Percentiles rank a stretch among this genome's conserved stretches.
Conservation (phyloP, 768 basidiomycete genomes). For the Kwoniella europaea region DNA sequence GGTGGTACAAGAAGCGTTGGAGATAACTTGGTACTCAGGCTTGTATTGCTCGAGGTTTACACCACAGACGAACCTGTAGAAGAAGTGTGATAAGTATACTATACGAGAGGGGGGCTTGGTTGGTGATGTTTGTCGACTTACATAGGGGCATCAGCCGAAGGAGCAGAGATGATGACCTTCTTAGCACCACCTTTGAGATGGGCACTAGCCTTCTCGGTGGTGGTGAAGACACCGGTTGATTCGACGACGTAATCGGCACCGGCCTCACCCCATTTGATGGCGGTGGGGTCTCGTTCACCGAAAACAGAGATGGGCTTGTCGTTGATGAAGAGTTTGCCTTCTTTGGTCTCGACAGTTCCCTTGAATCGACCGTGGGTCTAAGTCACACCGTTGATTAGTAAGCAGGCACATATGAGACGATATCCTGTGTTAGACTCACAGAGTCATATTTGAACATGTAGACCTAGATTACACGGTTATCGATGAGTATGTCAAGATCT, state of each 20-base stretch:
- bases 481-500: background rate
- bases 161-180: constrained; percentile 99
- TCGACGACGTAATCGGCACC: constrained; percentile 95
- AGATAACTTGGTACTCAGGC: constrained; percentile 83
- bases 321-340: constrained; percentile 86
- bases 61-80: constrained; percentile 58
- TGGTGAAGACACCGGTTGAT: constrained; percentile 99
- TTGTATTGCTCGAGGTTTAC: constrained; percentile 95
- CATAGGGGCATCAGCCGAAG: constrained; percentile 66
- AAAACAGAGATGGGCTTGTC: constrained; percentile 72
- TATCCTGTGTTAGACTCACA: constrained; percentile 24
- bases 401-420: background rate
- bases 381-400: constrained; percentile 17
- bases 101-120: background rate
- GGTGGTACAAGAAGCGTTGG: constrained; percentile 99
- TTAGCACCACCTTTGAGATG: constrained; percentile 99
- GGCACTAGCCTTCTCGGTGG: constrained; percentile 83
- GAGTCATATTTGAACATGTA: constrained; percentile 58
- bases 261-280: constrained; percentile 78
- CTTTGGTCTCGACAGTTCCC: constrained; percentile 77
- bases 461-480: constrained; percentile 28
- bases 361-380: constrained; percentile 67
- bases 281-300: constrained; percentile 82
- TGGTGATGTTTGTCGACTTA: constrained; percentile 22
- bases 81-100: background rate